Conservation (phyloP, 2,329 filamentous ascomycete genomes). For the Penicillium sp. region DNA sequence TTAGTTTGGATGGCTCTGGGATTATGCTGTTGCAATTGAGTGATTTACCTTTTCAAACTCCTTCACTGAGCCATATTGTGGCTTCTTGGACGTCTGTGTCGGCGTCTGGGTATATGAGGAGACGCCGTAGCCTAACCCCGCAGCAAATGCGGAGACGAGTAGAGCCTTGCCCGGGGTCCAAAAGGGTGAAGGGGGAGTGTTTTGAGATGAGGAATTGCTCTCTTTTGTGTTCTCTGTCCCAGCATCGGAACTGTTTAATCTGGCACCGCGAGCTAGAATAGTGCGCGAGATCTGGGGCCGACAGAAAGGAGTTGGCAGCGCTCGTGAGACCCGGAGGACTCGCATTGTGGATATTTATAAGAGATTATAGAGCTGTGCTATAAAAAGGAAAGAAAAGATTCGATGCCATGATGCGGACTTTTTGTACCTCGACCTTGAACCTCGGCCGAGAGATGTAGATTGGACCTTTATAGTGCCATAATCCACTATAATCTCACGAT, state of each 20-base stretch:
- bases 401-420: slow-evolving; percentile 5
- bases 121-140: slow-evolving; percentile 45
- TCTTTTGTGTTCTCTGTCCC: neutral
- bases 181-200: slow-evolving; percentile 22
- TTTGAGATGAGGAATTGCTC: slow-evolving; percentile 12
- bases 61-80: slow-evolving; percentile 32
- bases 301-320: slow-evolving; percentile 22
- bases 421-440: slow-evolving; percentile 11
- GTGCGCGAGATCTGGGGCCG: slow-evolving; percentile 14
- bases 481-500: slow-evolving; percentile 3
- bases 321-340: slow-evolving; percentile 17
- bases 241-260: slow-evolving; percentile 16
- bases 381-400: neutral
- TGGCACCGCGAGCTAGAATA: slow-evolving; percentile 7
- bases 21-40: neutral
- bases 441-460: slow-evolving; percentile 13
- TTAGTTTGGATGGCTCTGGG: neutral
- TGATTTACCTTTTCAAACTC: slow-evolving; percentile 34
- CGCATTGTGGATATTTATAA: slow-evolving; percentile 18
- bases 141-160: slow-evolving; percentile 43
- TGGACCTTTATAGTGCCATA: neutral
- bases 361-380: neutral
- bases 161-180: slow-evolving; percentile 43
- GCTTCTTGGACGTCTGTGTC: slow-evolving; percentile 15
- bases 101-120: slow-evolving; percentile 36